Conservation (phyloP, 129 eudicot genomes). For the Arctium minus region DNA sequence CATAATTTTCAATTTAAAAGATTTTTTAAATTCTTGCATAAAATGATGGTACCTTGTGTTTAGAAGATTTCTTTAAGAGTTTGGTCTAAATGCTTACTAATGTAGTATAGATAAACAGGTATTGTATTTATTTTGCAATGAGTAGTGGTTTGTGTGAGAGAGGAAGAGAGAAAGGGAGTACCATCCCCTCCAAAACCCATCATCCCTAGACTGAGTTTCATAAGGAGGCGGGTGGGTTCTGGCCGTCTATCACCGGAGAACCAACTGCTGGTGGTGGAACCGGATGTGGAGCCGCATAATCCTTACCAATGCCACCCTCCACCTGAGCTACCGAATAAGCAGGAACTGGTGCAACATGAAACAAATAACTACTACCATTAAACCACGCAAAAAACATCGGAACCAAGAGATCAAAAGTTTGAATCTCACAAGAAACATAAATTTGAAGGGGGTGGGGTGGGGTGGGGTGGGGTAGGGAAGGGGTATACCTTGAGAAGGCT, state of each 20-base stretch:
- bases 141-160: not conserved
- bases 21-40: no score
- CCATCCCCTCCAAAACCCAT: constrained; percentile 48
- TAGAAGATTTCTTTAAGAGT: no score
- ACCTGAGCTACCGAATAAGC: constrained; percentile 1
- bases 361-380: not conserved
- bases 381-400: not conserved
- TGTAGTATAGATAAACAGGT: no score
- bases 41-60: no score
- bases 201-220: constrained; percentile 33
- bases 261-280: constrained; percentile 9
- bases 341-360: constrained; percentile 19
- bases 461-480: no score
- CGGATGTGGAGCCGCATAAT: constrained; percentile 6
- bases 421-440: no score
- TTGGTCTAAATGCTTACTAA: no score
- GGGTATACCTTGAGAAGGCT: no score
- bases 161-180: constrained; percentile 1
- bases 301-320: constrained; percentile 22
- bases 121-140: no score
- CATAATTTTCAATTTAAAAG: no score
- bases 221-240: constrained; percentile 8
- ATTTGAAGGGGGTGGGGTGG: no score
- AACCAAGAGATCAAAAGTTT: not conserved
- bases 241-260: constrained; percentile 8